Evolutionary conservation across 139 green algal species (phyloP), one percentile per base, ranked within the genome.

Genomic region (Coelastrella sp.): DNA sequence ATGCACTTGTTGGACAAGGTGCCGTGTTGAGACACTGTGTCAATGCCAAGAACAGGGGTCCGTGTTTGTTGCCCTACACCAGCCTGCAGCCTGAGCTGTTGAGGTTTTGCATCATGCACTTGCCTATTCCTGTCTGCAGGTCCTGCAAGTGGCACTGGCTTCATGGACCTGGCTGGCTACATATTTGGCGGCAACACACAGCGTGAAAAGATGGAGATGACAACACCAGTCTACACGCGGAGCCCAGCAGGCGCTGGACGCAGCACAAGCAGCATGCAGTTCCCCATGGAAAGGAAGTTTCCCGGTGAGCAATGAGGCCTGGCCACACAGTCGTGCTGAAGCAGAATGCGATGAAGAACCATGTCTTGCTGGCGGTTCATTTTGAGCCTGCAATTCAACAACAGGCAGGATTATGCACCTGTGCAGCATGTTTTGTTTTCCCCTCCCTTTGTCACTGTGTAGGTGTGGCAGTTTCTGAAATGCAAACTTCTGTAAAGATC

Each of bases 121-220:
- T 49, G 3, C 35, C 1, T 49, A 5, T 57, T 70, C 25, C 24
- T 87, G 24, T n/a, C 1, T 72, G 72, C 74, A 79, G 80, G 14
- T 4, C 65, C 86, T 57, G 78, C 83, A 24, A 87, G 90, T 57
- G 88, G 90, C 17, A 87, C 20, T 15, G 94, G 93, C 27, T 97
- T 97, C 91, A 92, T 91, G 19, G 83, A 93, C 20, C 93, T 98
- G 22, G 97, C 97, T 8, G 85, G 92, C 0, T 98, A 97, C 93
- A 97, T 98, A 59, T 98, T 98, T 92, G 97, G 97, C 24, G 94
- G 92, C 80, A 98, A 98, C 87, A 80, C 60, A 25, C 76, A 78
- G 20, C 6, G 17, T 25, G n/a, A 92, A 57, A 94, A 90, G 24
- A 96, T 98, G 95, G 93, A 94, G 88, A 98, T 98, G 96, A 98